Base-by-base conservation (phyloP, 2,329 filamentous ascomycete species). In the Pseudogymnoascus sp. region DNA sequence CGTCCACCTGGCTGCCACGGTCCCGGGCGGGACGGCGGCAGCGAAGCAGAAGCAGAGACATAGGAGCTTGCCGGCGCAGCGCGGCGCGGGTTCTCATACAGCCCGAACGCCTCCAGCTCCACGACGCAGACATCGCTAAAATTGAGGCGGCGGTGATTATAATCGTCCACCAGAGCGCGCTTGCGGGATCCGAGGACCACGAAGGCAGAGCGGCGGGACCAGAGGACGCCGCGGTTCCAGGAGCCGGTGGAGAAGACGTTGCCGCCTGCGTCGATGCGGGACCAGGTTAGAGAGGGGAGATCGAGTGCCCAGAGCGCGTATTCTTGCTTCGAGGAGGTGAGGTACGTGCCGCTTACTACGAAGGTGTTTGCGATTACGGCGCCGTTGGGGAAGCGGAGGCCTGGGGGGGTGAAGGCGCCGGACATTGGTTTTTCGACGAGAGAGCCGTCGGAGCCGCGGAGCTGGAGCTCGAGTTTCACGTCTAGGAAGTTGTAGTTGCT, bases 401-500 rank as follows among this genome's bases (percentile, higher is more conserved):
- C 94, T 0, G 94, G 94, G 0, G 94, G 94, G 7, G 92, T 95
- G 64, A 92, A 90, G 5, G 85, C 82, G 15, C 90, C 89, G 15
- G 87, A 87, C 93, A 99, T 97, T 27, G 89, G 84, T 74, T 90
- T 92, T 73, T 99, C 94, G 0, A 86, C 84, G 60, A 99, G 77
- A 0, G 85, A 86, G 31, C 94, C 93, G 72, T 97, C 92, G 1
- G 90, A 84, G 7, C 89, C 80, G 60, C 94, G 85, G 58, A 99
- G 85, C 74, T 97, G 94, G 37, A 99, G 79, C 74, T 99, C 94
- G 25, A 99, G 79, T 73, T 96, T 97, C 67, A 99, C 94, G 69
- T 99, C 93, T 61, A 99, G 75, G 71, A 99, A 99, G 75, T 99
- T 97, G 76, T 99, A 99, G 73, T 99, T 99, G 25, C 93, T 97